Conservation (phyloP, 805 yeast genomes). For the Candida argentea region DNA sequence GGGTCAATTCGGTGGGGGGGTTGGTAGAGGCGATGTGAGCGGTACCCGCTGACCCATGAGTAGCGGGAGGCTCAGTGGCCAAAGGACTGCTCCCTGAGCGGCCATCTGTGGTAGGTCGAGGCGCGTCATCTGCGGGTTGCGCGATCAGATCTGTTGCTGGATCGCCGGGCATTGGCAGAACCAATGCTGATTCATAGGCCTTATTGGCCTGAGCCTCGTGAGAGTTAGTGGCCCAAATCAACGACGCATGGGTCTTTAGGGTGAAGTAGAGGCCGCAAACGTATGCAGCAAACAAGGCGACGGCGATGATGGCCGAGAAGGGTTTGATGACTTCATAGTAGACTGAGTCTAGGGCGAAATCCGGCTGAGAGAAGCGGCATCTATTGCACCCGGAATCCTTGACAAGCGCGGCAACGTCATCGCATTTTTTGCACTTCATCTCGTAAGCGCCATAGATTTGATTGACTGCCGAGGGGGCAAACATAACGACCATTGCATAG, state of each 20-base stretch:
- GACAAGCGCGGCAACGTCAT: conserved; percentile 4
- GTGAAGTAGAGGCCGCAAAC: conserved; percentile 88
- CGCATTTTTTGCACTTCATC: conserved; percentile 57
- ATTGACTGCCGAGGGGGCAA: conserved; percentile 85
- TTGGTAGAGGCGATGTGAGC: neutral
- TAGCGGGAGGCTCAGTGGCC: conserved; percentile 1
- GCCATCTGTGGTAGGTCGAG: neutral
- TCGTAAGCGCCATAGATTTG: conserved; percentile 86
- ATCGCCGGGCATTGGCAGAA: too few relatives aligned
- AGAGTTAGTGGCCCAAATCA: conserved; percentile 72
- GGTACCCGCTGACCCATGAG: too few relatives aligned
- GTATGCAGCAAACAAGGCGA: conserved; percentile 74
- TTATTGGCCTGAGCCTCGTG: conserved; percentile 24
- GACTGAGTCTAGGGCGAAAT: conserved; percentile 56
- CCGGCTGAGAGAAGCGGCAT: conserved; percentile 73
- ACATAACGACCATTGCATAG: conserved; percentile 82
- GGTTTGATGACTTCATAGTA: conserved; percentile 70
- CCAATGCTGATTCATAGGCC: too few relatives aligned
- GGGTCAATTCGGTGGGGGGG: neutral
- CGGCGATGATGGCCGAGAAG: conserved; percentile 69
- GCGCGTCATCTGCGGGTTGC: conserved; percentile 11
- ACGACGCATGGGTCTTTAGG: conserved; percentile 88
- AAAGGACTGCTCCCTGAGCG: neutral
- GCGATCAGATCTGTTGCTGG: conserved; percentile 8
- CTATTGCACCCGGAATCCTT: conserved; percentile 34